Evolutionary conservation across 2,329 filamentous ascomycete genomes (phyloP).

Genomic region (Diatrype stigma): DNA sequence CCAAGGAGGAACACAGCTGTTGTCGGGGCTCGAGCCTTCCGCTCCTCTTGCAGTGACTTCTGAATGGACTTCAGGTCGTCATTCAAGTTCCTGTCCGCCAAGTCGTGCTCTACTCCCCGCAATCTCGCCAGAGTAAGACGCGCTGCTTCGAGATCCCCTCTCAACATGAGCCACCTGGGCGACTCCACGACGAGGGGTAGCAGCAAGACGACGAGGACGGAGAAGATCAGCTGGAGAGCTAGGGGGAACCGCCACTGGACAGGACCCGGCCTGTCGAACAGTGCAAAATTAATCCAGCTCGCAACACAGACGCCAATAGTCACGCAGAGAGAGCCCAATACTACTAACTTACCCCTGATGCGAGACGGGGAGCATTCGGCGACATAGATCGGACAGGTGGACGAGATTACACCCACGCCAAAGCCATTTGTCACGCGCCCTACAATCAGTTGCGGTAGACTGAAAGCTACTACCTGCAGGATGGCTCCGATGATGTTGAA

Average conservation of each 20-base stretch:
- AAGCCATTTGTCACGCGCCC: conserved; percentile 39
- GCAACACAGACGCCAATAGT: conserved; percentile 26
- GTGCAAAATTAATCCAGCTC: not conserved
- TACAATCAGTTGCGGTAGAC: conserved; percentile 37
- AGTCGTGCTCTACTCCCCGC: too few species aligned
- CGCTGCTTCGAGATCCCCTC: not conserved
- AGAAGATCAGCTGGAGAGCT: conserved; percentile 1
- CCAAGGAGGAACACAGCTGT: too few species aligned
- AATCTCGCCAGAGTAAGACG: too few species aligned
- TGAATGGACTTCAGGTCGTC: too few species aligned
- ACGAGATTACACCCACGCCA: conserved; percentile 32
- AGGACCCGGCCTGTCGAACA: not conserved
- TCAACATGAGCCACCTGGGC: not conserved
- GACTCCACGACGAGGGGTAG: conserved; percentile 1
- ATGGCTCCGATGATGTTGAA: conserved; percentile 31
- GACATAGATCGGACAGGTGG: conserved; percentile 31
- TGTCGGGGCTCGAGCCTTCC: too few species aligned
- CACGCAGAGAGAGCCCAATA: conserved; percentile 36
- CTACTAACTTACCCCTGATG: conserved; percentile 41
- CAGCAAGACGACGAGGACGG: not conserved
- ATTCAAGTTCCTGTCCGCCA: too few species aligned
- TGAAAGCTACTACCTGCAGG: conserved; percentile 30
- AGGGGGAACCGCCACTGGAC: conserved; percentile 3
- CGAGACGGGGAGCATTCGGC: conserved; percentile 29
- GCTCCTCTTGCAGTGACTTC: too few species aligned